phyloP scores from a whole-genome alignment of 169 alveolate species.

The Cryptosporidium bovis region DNA sequence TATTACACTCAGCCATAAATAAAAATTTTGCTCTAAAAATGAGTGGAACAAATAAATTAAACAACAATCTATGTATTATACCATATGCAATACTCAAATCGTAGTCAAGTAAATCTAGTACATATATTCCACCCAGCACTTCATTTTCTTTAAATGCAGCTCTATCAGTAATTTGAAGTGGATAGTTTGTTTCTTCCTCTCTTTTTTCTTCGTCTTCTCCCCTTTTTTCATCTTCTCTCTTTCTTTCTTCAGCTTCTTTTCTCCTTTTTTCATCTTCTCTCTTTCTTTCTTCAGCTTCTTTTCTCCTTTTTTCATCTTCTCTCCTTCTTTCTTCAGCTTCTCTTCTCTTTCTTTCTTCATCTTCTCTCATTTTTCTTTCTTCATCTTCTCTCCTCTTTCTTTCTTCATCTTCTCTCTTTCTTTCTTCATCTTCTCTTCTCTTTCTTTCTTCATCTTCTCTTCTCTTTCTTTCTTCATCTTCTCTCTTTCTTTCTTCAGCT shows the following conservation, averaged over 20 bases:
- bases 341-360: slow-evolving; percentile 9
- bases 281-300: slow-evolving; percentile 2
- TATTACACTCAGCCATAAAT: slow-evolving; percentile 5
- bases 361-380: neutral
- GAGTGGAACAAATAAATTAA: slow-evolving; percentile 1
- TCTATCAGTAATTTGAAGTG: neutral
- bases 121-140: neutral
- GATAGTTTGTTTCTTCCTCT: neutral
- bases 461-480: too few species aligned
- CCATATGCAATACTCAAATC: neutral
- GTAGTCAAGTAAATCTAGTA: neutral
- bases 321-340: slow-evolving; percentile 4
- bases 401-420: neutral
- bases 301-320: slow-evolving; percentile 6
- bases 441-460: too few species aligned
- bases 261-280: neutral
- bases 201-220: neutral
- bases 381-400: neutral
- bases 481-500: too few species aligned
- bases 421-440: too few species aligned
- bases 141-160: neutral
- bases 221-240: neutral
- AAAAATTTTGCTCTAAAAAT: neutral
- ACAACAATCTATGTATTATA: neutral
- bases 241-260: neutral